Conservation (phyloP, 805 yeast genomes). For the Saturnispora halmiae region DNA sequence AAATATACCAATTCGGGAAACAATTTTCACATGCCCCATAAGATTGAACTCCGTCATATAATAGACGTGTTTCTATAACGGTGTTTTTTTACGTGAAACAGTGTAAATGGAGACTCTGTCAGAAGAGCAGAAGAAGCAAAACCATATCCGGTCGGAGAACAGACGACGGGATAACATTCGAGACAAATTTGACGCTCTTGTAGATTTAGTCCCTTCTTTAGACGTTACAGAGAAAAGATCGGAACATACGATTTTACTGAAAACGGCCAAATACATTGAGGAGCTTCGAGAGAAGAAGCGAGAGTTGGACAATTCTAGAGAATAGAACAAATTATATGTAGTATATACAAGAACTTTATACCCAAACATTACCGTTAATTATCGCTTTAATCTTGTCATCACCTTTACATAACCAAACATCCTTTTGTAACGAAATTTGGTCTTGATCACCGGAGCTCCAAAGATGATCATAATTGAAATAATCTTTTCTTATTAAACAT, state of each 20-base stretch:
- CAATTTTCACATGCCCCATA: background rate
- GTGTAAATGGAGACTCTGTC: constrained; percentile 13
- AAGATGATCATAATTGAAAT: constrained; percentile 21
- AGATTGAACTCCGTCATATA: background rate
- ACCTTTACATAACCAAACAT: constrained; percentile 5
- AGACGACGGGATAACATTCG: constrained; percentile 80
- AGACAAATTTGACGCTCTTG: constrained; percentile 69
- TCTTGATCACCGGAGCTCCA: too few species aligned
- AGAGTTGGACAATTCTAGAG: background rate
- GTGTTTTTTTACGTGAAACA: background rate
- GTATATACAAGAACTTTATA: constrained; percentile 1
- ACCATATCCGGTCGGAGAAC: constrained; percentile 52
- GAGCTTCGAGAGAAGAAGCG: constrained; percentile 26
- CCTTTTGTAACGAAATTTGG: background rate
- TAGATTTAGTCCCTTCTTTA: constrained; percentile 65
- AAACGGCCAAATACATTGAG: constrained; percentile 43
- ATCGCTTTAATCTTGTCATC: constrained; percentile 2
- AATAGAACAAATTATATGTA: background rate
- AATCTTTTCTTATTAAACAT: constrained; percentile 42
- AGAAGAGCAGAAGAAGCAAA: constrained; percentile 28
- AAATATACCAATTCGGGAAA: too few species aligned
- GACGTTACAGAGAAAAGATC: constrained; percentile 65
- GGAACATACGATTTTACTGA: constrained; percentile 64
- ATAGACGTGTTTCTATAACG: background rate
- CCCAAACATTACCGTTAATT: constrained; percentile 10